Evolutionary conservation across 345 rosid species (phyloP), one percentile per base, ranked within the genome.

Genomic region (Eutrema japonicum): DNA sequence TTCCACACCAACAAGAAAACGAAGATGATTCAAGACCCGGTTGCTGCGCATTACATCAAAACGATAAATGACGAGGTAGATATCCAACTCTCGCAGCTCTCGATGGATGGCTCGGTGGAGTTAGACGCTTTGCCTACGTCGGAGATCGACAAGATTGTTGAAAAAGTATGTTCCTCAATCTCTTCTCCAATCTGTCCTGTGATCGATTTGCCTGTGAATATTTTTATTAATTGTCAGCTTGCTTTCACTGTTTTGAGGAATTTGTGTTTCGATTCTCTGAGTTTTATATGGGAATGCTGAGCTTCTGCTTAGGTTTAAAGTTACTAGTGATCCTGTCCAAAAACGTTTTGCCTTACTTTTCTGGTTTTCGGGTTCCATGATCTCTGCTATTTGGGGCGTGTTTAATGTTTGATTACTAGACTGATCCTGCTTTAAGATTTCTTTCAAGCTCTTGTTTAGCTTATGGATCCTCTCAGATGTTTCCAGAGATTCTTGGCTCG

Each of bases 111-210:
- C 16, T 16, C 16, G 16, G 16, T 16, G 16, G 16, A 16, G 16
- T 16, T 16, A 16, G 16, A 16, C 16, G 0, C 16, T 16, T 16
- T 16, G 16, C 16, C 16, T 16, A 16, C 16, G 16, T 16, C 16
- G 16, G 16, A 16, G 16, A 16, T 16, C 16, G 16, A 16, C 16
- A 16, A 16, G 16, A 16, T 16, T 16, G 16, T 16, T 16, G 16
- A 16, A 16, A 16, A 16, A 16, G 16, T 16, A 16, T 16, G 16
- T 60, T 41, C 4, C 41, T 12, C 38, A 6, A 18, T 14, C 11
- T 8, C 36, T 78, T 70, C 82, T 87, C 36, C 7, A 14, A 10
- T 60, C 37, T 59, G 11, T 4, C 32, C 2, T 64, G 2, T 50
- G 65, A 32, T 72, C 56, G 66, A 48, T 40, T 41, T 50, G 41